These are phyloP conservation scores for Maudiozyma saulgeensis DNA, from an alignment of 805 yeast genomes.

Conservation along the genomic window DNA sequence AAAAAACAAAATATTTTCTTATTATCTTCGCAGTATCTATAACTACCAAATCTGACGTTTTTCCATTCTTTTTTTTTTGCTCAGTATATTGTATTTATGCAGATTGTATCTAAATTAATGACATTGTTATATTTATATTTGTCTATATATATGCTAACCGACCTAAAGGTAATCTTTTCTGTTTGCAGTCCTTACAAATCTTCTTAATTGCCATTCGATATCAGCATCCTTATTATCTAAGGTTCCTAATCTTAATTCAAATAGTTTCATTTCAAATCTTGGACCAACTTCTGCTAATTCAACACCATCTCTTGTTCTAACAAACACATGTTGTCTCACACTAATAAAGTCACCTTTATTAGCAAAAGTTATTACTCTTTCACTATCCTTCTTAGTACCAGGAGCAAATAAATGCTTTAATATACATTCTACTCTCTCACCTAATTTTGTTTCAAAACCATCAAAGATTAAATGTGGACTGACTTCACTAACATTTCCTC, in stretches of 20 bases:
- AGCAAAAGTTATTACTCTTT: slow-evolving; percentile 87
- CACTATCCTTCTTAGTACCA: slow-evolving; percentile 83
- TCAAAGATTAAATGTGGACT: slow-evolving; percentile 93
- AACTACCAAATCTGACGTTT: not conserved
- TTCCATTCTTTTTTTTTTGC: not conserved
- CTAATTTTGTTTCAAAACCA: slow-evolving; percentile 71
- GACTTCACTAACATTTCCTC: slow-evolving; percentile 83
- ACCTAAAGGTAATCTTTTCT: slow-evolving; percentile 71
- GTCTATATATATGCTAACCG: not conserved
- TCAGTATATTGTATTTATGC: not conserved
- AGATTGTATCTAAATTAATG: too few species aligned
- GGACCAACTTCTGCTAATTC: slow-evolving; percentile 97
- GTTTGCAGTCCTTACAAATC: slow-evolving; percentile 91
- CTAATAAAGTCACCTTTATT: slow-evolving; percentile 86
- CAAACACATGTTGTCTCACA: slow-evolving; percentile 92
- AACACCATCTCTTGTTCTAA: slow-evolving; percentile 76
- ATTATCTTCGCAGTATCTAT: too few species aligned
- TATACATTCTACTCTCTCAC: slow-evolving; percentile 69
- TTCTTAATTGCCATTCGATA: slow-evolving; percentile 90
- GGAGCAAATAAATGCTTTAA: slow-evolving; percentile 91
- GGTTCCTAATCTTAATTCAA: slow-evolving; percentile 81
- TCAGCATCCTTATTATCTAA: slow-evolving; percentile 94
- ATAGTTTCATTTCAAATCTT: slow-evolving; percentile 93
- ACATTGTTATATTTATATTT: not conserved
- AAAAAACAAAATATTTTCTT: too few species aligned